Percentiles rank a stretch among this genome's conserved stretches.
phyloP scores from a whole-genome alignment of 2,329 filamentous ascomycete species.

The Diaporthe destruens region DNA sequence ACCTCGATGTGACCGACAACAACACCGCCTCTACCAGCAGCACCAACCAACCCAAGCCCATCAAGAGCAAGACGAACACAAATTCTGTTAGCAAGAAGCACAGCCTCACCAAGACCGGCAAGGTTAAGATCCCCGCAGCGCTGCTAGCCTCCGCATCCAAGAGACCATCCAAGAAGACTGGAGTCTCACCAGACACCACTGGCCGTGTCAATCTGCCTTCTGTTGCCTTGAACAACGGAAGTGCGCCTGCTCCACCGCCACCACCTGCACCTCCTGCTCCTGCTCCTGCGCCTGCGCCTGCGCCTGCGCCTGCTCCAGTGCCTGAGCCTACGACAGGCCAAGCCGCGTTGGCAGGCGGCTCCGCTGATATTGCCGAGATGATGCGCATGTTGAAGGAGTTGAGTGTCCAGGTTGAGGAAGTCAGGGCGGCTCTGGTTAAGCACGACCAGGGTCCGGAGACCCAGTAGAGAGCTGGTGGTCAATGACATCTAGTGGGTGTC shows the following conservation, averaged over 20 bases:
- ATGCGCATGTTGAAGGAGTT: slow-evolving; percentile 37
- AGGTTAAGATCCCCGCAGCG: slow-evolving; percentile 19
- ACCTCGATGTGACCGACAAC: not conserved
- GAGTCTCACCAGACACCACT: not conserved
- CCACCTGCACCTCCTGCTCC: not conserved
- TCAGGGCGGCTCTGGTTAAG: slow-evolving; percentile 28
- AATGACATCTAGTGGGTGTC: not conserved
- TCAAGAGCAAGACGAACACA: slow-evolving; percentile 2
- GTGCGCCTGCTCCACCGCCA: not conserved
- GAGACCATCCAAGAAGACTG: slow-evolving; percentile 30
- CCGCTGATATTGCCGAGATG: slow-evolving; percentile 20
- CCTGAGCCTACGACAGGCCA: not conserved
- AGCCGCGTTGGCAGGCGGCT: not conserved
- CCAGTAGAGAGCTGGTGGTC: not conserved
- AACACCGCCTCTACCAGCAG: not conserved
- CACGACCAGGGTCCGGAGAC: slow-evolving; percentile 14
- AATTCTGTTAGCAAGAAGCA: slow-evolving; percentile 27
- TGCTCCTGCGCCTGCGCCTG: not conserved
- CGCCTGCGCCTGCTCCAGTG: not conserved
- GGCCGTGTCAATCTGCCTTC: slow-evolving; percentile 9
- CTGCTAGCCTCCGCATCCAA: slow-evolving; percentile 28
- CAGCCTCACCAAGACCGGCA: slow-evolving; percentile 19
- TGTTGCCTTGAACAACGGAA: not conserved
- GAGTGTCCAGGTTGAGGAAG: slow-evolving; percentile 36
- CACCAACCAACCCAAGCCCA: not conserved